Evolutionary conservation across 106 monocot genomes (phyloP), one percentile per base, ranked within the genome.

Genomic region (Platanthera zijinensis): DNA sequence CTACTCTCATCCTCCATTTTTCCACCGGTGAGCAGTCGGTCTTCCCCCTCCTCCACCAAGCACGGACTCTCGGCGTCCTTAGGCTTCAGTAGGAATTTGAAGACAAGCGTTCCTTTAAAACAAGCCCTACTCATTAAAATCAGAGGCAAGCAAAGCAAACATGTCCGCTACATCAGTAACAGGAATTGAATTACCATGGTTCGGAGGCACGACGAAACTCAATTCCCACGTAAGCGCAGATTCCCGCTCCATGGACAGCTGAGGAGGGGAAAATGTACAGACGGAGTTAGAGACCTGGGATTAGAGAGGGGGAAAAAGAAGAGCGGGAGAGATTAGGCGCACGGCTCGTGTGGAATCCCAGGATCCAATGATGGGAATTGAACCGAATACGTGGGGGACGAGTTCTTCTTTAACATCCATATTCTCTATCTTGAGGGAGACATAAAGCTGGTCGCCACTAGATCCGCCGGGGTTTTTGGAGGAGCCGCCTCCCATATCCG

Each of bases 51-150:
- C 84, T 95, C 95, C 47, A 88, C 84, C 62, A 95, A 62, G 73
- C 85, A 95, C 5, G 80, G 84, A 7, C 19, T 80, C 10, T 62
- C 78, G n/a, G 57, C 54, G 54, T 88, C 57, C 83, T 81, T 95
- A 22, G 87, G 87, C 83, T 92, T 95, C 69, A 95, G 22, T 45
- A 95, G 30, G 75, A 95, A 95, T 63, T 95, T 95, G 86, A 95
- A 92, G 22, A 89, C 92, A 82, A 95, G 75, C 11, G 86, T 86
- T 69, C 91, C 95, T 95, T 48, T 50, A 54, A 45, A 5, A 19
- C 64, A 82, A 78, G 57, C 30, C 18, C 5, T 79, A 13, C 14
- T 12, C 74, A 32, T 48, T 70, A 72, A 76, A 52, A 21, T 56
- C 2, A 61, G 30, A 52, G 19, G 12, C 39, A 8, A 18, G 4